Percentiles rank a stretch among this genome's conserved stretches.
Conservation (phyloP, 2,329 filamentous ascomycete species). For the Ceratocystis huliohia region DNA sequence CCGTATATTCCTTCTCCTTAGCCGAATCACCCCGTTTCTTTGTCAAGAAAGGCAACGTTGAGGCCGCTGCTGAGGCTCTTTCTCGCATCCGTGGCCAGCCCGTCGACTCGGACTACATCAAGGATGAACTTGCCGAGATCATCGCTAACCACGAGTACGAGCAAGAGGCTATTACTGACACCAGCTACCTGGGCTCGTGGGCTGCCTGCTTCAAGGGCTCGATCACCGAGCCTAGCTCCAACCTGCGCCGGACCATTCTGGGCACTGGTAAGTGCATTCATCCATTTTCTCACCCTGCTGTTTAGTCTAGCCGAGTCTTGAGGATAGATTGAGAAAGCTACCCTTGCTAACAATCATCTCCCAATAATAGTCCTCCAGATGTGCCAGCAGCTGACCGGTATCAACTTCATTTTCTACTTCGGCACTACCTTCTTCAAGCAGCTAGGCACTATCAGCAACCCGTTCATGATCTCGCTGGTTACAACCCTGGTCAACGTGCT, state of each 20-base stretch:
- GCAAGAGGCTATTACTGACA: constrained; percentile 51
- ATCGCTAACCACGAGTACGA: constrained; percentile 85
- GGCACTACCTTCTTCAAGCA: constrained; percentile 74
- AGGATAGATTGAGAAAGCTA: neutral
- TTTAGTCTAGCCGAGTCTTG: neutral
- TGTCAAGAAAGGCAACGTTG: constrained; percentile 62
- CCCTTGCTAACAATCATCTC: constrained; percentile 24
- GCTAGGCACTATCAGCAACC: constrained; percentile 60
- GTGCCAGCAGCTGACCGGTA: constrained; percentile 59
- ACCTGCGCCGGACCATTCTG: constrained; percentile 57
- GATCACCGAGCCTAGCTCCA: constrained; percentile 49
- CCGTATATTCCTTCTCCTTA: neutral
- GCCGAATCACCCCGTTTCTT: constrained; percentile 75
- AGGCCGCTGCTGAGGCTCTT: constrained; percentile 50
- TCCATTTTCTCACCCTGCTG: neutral
- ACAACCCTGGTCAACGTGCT: constrained; percentile 79
- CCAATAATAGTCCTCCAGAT: constrained; percentile 34
- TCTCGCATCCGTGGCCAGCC: constrained; percentile 62
- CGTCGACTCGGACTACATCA: constrained; percentile 58
- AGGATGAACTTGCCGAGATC: constrained; percentile 70
- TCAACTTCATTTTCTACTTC: constrained; percentile 90
- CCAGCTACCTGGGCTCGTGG: constrained; percentile 58
- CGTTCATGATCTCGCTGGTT: constrained; percentile 73
- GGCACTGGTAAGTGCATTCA: constrained; percentile 39
- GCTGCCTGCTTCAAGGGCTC: constrained; percentile 53